Conservation (phyloP, 2,329 filamentous ascomycete genomes). For the Xylariaceae sp. region DNA sequence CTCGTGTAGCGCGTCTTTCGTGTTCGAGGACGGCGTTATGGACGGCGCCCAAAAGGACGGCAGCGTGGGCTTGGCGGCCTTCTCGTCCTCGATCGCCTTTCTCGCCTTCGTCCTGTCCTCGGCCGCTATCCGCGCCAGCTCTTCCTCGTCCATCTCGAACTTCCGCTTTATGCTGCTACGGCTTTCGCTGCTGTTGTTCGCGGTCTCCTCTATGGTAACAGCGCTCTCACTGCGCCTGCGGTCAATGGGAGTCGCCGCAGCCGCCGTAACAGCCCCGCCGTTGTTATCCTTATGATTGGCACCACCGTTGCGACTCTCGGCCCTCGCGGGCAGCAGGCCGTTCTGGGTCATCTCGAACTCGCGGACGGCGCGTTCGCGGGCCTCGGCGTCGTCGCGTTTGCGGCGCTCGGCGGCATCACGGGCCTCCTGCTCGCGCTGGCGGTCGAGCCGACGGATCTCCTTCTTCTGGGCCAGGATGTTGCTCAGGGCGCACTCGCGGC, state of each 20-base stretch:
- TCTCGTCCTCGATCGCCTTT: constrained; percentile 72
- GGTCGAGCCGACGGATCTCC: constrained; percentile 83
- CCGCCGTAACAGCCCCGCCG: constrained; percentile 20
- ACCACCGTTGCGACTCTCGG: constrained; percentile 16
- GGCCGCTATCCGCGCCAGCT: constrained; percentile 69
- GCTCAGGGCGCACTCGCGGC: constrained; percentile 86
- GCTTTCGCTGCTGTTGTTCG: constrained; percentile 26
- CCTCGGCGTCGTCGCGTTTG: constrained; percentile 66
- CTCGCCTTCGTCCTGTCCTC: constrained; percentile 72
- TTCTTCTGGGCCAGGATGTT: constrained; percentile 91
- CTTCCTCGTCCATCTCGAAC: constrained; percentile 77
- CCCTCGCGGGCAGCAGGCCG: constrained; percentile 54
- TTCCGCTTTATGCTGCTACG: constrained; percentile 66
- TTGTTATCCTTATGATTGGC: constrained; percentile 39
- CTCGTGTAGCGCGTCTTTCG: constrained; percentile 57
- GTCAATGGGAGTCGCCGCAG: constrained; percentile 25
- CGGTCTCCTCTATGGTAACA: not conserved
- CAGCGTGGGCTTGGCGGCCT: constrained; percentile 67
- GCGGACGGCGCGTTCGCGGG: constrained; percentile 67
- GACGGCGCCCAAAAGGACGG: constrained; percentile 94
- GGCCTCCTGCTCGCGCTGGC: constrained; percentile 62
- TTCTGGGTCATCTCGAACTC: constrained; percentile 88
- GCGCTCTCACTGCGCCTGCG: constrained; percentile 28
- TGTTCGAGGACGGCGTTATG: constrained; percentile 71
- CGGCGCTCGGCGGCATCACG: constrained; percentile 69